Evolutionary conservation across 2,329 filamentous ascomycete genomes (phyloP), one percentile per base, ranked within the genome.

Genomic region (Scedosporium boydii): DNA sequence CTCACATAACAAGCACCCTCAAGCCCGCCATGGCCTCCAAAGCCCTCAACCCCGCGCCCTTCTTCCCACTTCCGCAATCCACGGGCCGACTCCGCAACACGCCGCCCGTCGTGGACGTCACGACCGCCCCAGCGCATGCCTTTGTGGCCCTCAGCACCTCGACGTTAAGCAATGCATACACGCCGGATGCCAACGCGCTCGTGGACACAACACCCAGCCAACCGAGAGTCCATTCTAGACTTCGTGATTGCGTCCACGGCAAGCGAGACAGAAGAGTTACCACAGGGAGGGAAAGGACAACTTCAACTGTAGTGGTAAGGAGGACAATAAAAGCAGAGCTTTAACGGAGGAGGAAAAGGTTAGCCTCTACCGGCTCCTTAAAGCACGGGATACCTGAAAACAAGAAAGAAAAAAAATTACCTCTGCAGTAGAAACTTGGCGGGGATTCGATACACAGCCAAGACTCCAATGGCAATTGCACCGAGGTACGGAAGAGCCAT

Each of bases 241-340:
- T 16, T 1, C 27, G 55, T 9, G 55, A 41, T 10, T 34, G n/a
- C 3, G 55, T 41, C 55, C 55, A 58, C 12, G 27, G 55, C 14
- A 27, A 9, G 55, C 55, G 55, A 16, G 27, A 16, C 27, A 58
- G 26, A n/a, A 58, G 55, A 26, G 27, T 34, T 12, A 58, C 4
- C n/a, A 58, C 16, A 12, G 55, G 29, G 55, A 58, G 27, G 55
- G 55, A 58, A 16, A 58, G 27, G 55, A 21, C 7, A 27, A 41
- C 21, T 58, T 58, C 55, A 12, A 18, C 55, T n/a, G 55, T 12
- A 3, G 27, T 21, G 4, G 55, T 58, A n/a, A 58, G 55, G 14
- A 58, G 55, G 26, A 58, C 55, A 27, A 58, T 21, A 26, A 58
- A 58, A 27, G 55, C 55, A n/a, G 55, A 58, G 55, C 55, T 58